Conservation (phyloP, 495 filamentous ascomycete species). For the Penicillium alfredii region DNA sequence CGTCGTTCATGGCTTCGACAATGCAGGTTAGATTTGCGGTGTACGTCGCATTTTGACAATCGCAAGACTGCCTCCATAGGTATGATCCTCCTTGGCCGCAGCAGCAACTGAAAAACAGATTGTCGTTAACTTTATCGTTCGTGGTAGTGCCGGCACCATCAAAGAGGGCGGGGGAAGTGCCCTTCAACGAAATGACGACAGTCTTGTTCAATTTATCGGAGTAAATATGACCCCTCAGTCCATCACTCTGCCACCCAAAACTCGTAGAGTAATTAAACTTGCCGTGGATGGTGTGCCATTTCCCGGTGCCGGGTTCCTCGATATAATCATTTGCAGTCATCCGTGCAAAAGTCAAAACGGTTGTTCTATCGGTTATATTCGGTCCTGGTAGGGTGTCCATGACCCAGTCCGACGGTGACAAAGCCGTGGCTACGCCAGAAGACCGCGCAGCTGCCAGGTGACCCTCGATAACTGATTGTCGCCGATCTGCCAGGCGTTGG, state of each 20-base stretch:
- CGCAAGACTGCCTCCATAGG: constrained; percentile 84
- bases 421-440: constrained; percentile 51
- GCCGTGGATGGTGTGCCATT: constrained; percentile 78
- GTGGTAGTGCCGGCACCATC: constrained; percentile 93
- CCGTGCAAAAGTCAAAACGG: constrained; percentile 72
- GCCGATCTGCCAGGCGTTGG: constrained; percentile 75
- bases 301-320: constrained; percentile 56
- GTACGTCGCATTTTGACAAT: constrained; percentile 78
- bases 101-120: constrained; percentile 95
- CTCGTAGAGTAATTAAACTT: constrained; percentile 73
- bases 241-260: constrained; percentile 90
- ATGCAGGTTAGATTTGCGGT: constrained; percentile 90
- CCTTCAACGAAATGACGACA: constrained; percentile 87
- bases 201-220: constrained; percentile 79
- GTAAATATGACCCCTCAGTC: constrained; percentile 88
- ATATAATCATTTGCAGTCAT: constrained; percentile 90
- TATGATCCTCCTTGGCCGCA: constrained; percentile 87
- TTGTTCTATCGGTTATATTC: constrained; percentile 79
- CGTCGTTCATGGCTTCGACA: constrained; percentile 61
- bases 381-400: constrained; percentile 73
- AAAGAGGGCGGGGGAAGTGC: constrained; percentile 83
- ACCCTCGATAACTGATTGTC: constrained; percentile 64
- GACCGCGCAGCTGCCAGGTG: constrained; percentile 63
- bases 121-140: constrained; percentile 96
- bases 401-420: constrained; percentile 71